Evolutionary conservation across 2,329 filamentous ascomycete species (phyloP), one percentile per base, ranked within the genome.

Genomic region (Thermothelomyces thermophilus): DNA sequence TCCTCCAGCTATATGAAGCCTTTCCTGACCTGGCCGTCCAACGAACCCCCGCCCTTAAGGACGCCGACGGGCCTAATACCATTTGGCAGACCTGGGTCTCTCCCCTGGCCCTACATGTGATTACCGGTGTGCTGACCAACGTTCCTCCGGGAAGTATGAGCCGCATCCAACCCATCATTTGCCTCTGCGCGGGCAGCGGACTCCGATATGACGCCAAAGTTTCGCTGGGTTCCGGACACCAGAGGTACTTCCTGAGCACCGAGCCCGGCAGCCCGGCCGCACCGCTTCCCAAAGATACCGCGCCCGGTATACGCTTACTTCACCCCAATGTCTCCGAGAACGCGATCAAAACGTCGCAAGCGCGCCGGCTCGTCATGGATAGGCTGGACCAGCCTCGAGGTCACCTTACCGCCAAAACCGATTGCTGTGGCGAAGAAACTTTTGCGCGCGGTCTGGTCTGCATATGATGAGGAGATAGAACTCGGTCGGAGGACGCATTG

Each of bases 401-500:
- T 64, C 11, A 69, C 56, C 16, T 51, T 72, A 5, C 70, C 69
- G 3, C 70, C 70, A 2, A 68, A 68, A 10, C 70, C 70, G 2
- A 69, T 72, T 1, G 56, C 62, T 1, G 67, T 72, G n/a, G 70
- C 70, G 1, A 70, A 69, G 52, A 60, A 70, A 35, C 60, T 72
- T 1, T 62, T 72, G 7, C 67, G 63, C n/a, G 64, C 68, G 0
- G 66, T 72, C 2, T 72, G 70, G 70, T 62, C 61, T 1, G 66
- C 65, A 0, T 72, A 72, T 17, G 70, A 72, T 31, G 56, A 52
- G 3, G 70, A 71, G 41, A 60, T 63, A 3, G 67, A 62, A 0
- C 58, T 60, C 0, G 51, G 60, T 3, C 57, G 59, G 10, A 54
- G 62, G 9, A 69, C 69, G 1, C 70, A 72, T 37, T 72, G 70